Base-by-base conservation (phyloP, 2,329 filamentous ascomycete genomes). In the Fusarium falciforme region DNA sequence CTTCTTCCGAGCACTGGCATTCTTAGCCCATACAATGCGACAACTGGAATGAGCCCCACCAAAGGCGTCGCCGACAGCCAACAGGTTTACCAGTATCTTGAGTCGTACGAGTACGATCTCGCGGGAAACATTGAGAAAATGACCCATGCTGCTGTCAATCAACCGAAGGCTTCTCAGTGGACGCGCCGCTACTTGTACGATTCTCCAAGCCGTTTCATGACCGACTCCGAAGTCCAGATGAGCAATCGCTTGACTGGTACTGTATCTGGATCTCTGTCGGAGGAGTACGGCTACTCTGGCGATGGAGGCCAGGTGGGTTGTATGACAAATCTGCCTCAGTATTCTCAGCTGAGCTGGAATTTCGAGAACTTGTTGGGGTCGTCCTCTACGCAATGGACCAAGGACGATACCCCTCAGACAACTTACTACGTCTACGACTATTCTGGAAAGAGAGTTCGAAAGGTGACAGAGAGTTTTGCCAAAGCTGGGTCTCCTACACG, bases 381-480 rank as follows among this genome's bases (percentile, higher is more conserved):
- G 1, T 42, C 61, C 1, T 58, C 73, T 0, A 29, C 5, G 2
- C 66, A 72, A 35, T 25, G 17, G 1, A 17, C 64, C 4, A 54
- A 61, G 11, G 14, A 14, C 1, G 61, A 40, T 1, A 54, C 14
- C 4, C 61, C 67, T 1, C 71, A 75, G 36, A 66, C 40, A 17
- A 73, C 73, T 3, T 72, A 54, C 27, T 73, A 70, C 25, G 66
- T 68, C 16, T 73, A 75, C 25, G 54, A 72, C 22, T 11, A 33
- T 5, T 11, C 11, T 2, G 71, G 73, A 0, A 42, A 61, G 1
- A 27, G 73, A 2, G 35, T 66, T 3, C 58, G 73, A 1, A 75
- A 75, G 52, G 64, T 70, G 0, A 70, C 64, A 12, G 69, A 61
- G 20, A 47, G 42, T 5, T 47, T 47, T 17, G 36, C 54, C 2